Evolutionary conservation across 805 yeast species (phyloP).

Genomic region (Metschnikowia rubicola): DNA sequence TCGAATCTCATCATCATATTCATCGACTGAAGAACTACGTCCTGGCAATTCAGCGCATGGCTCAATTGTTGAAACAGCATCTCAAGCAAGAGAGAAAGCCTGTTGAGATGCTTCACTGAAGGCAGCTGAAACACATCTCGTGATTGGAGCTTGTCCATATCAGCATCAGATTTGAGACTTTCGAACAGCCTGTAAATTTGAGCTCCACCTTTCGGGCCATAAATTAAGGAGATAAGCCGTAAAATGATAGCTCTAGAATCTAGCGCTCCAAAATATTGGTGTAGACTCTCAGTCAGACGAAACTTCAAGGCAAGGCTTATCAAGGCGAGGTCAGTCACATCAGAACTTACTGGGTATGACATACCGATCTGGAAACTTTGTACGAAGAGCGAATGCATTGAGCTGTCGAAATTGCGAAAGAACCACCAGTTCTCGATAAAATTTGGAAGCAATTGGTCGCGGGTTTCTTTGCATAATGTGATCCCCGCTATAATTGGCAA

Average conservation of each 20-base stretch:
- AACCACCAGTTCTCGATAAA: constrained; percentile 27
- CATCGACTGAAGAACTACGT: constrained; percentile 20
- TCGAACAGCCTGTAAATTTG: constrained; percentile 20
- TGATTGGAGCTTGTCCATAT: constrained; percentile 11
- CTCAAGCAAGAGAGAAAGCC: constrained; percentile 45
- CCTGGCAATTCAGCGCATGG: constrained; percentile 13
- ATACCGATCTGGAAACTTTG: constrained; percentile 25
- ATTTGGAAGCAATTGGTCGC: constrained; percentile 30
- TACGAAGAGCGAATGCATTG: constrained; percentile 27
- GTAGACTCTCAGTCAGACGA: constrained; percentile 23
- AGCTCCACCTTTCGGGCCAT: constrained; percentile 13
- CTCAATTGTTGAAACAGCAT: constrained; percentile 24
- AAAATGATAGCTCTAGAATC: constrained; percentile 19
- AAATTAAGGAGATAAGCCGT: constrained; percentile 21
- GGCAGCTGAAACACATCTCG: constrained; percentile 32
- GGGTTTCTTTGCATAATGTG: constrained; percentile 32
- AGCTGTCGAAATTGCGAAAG: constrained; percentile 34
- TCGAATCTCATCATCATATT: constrained; percentile 29
- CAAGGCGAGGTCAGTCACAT: constrained; percentile 29
- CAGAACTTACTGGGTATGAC: constrained; percentile 18
- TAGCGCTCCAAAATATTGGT: constrained; percentile 19
- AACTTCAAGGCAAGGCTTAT: constrained; percentile 33
- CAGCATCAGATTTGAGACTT: constrained; percentile 10
- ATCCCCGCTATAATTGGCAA: constrained; percentile 49
- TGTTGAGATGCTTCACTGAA: constrained; percentile 45